Percentiles rank a stretch among this genome's conserved stretches.
Conservation (phyloP, 2,329 filamentous ascomycete species). For the Biscogniauxia marginata region DNA sequence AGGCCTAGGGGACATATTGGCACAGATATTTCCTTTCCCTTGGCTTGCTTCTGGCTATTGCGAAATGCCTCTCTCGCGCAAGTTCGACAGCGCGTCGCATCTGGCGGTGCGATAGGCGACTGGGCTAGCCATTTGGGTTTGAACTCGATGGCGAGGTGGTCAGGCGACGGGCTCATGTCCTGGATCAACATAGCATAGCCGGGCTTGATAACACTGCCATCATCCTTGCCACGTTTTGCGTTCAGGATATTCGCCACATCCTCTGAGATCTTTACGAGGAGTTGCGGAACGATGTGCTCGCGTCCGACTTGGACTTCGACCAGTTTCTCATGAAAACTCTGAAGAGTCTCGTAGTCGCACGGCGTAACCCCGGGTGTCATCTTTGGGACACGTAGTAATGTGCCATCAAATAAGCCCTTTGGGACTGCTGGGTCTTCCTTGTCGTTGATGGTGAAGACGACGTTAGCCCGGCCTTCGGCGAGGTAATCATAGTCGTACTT, state of each 20-base stretch:
- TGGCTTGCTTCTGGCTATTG: conserved; percentile 43
- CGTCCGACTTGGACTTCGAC: conserved; percentile 48
- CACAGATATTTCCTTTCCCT: conserved; percentile 33
- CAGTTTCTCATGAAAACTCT: conserved; percentile 50
- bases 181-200: conserved; percentile 70
- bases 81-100: conserved; percentile 67
- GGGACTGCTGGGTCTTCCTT: conserved; percentile 34
- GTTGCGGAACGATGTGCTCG: conserved; percentile 33
- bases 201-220: conserved; percentile 49
- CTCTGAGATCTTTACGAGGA: conserved; percentile 26
- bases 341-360: conserved; percentile 42
- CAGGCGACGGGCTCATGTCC: conserved; percentile 60
- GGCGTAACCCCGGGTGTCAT: conserved; percentile 45
- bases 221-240: conserved; percentile 49
- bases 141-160: conserved; percentile 61
- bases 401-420: conserved; percentile 36
- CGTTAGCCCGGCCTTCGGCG: conserved; percentile 74
- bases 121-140: conserved; percentile 84
- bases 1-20: conserved; percentile 66
- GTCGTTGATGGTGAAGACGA: conserved; percentile 63
- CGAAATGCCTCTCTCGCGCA: conserved; percentile 58
- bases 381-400: conserved; percentile 62
- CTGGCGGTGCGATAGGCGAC: conserved; percentile 66
- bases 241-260: conserved; percentile 53
- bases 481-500: conserved; percentile 39